Conservation (phyloP, 1,284 basidiomycete genomes). For the Pyrrhoderma lamaoense region DNA sequence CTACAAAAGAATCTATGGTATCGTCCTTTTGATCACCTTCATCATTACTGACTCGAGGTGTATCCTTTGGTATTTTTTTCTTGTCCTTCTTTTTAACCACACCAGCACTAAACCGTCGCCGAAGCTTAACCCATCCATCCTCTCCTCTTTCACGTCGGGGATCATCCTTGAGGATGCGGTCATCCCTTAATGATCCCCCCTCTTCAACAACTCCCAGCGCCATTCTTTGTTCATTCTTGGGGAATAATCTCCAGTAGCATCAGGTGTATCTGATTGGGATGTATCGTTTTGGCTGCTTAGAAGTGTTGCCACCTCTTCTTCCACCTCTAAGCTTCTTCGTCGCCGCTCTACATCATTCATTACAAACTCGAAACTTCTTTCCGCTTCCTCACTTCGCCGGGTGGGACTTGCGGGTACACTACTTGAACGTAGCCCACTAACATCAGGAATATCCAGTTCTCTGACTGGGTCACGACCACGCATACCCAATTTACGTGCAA, state of each 20-base stretch:
- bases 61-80: constrained; percentile 24
- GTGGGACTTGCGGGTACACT: constrained; percentile 28
- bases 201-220: constrained; percentile 10
- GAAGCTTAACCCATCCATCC: constrained; percentile 48
- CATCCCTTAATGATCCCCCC: not conserved
- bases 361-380: constrained; percentile 9
- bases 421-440: constrained; percentile 10
- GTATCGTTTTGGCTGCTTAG: not conserved
- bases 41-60: not conserved
- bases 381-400: constrained; percentile 19
- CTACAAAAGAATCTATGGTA: constrained; percentile 7
- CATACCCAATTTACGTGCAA: constrained; percentile 55
- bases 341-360: constrained; percentile 7
- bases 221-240: not conserved
- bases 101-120: constrained; percentile 51
- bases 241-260: constrained; percentile 4
- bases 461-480: constrained; percentile 20
- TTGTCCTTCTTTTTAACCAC: constrained; percentile 36
- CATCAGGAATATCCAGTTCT: constrained; percentile 8
- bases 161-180: constrained; percentile 19
- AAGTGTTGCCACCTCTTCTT: constrained; percentile 5
- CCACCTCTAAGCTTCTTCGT: constrained; percentile 14
- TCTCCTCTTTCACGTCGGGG: constrained; percentile 30
- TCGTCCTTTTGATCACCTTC: not conserved
- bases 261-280: not conserved